Evolutionary conservation across 371 early-diverging fungal genomes (phyloP).

Genomic region (Polyrhizophydium stewartii): DNA sequence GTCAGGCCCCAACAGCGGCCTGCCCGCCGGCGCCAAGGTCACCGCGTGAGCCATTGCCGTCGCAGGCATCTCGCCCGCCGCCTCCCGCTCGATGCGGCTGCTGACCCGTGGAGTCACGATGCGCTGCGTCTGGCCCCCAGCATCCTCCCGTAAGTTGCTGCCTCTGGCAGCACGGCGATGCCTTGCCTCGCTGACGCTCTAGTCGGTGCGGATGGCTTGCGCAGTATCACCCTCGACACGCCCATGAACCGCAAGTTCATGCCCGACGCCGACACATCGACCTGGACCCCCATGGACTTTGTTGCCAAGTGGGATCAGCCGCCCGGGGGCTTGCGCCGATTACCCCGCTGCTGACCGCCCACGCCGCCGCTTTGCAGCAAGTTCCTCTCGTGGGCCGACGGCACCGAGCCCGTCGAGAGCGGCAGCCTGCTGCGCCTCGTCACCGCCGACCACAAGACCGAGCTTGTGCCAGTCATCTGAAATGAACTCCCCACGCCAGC

Average conservation of each 20-base stretch:
- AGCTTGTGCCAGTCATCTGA: constrained; percentile 10
- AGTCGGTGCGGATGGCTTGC: too few species aligned
- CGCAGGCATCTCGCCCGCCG: neutral
- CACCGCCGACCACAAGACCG: constrained; percentile 18
- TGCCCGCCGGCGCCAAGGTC: constrained; percentile 68
- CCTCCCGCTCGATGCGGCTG: neutral
- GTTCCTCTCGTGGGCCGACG: constrained; percentile 23
- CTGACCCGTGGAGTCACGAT: neutral
- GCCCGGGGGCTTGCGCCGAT: neutral
- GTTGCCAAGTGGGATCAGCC: constrained; percentile 68
- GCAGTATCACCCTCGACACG: constrained; percentile 83
- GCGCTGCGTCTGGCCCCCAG: constrained; percentile 11
- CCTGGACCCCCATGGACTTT: constrained; percentile 83
- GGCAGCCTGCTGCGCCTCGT: constrained; percentile 20
- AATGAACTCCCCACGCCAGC: too few species aligned
- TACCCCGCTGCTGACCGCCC: neutral
- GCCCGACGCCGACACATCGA: constrained; percentile 78
- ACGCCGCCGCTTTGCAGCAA: neutral
- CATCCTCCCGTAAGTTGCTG: constrained; percentile 71
- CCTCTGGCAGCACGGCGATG: neutral
- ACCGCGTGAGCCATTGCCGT: constrained; percentile 34
- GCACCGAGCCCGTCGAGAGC: constrained; percentile 14
- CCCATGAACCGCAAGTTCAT: constrained; percentile 88
- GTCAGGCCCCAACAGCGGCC: constrained; percentile 68
- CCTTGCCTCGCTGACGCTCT: neutral